phyloP scores from a whole-genome alignment of 2,329 filamentous ascomycete species.

The Fusarium liriodendri region DNA sequence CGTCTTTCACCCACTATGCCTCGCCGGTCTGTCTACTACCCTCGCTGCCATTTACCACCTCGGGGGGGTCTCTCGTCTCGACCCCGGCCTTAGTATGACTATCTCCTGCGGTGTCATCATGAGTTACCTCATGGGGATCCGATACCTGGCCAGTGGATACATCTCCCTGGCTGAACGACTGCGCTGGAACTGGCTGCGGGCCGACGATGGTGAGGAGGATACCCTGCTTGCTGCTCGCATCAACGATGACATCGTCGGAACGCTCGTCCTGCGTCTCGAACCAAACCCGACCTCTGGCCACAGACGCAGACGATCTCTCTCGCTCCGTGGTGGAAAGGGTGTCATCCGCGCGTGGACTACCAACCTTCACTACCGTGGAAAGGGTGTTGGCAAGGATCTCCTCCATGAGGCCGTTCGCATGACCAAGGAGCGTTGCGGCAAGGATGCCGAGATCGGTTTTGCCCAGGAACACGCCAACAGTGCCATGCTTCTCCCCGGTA shows the following conservation, averaged over 20 bases:
- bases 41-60: constrained; percentile 60
- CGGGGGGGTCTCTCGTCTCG: constrained; percentile 57
- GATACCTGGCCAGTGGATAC: constrained; percentile 72
- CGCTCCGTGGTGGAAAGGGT: constrained; percentile 70
- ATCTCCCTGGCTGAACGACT: constrained; percentile 70
- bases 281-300: constrained; percentile 48
- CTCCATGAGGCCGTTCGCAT: constrained; percentile 78
- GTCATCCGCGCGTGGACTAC: constrained; percentile 88
- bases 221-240: constrained; percentile 74
- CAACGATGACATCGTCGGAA: constrained; percentile 76
- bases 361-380: constrained; percentile 72
- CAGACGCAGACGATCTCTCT: constrained; percentile 50
- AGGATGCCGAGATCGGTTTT: constrained; percentile 76
- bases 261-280: constrained; percentile 75
- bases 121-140: constrained; percentile 70
- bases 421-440: constrained; percentile 75
- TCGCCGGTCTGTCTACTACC: constrained; percentile 58
- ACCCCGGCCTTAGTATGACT: constrained; percentile 66
- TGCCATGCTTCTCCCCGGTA: constrained; percentile 67
- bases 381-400: constrained; percentile 78
- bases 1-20: constrained; percentile 69
- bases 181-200: constrained; percentile 69
- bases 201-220: constrained; percentile 59
- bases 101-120: constrained; percentile 72
- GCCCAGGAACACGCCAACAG: constrained; percentile 83